These are phyloP conservation scores for Eutrema heterophyllum DNA, from an alignment of 345 rosid genomes.

Conservation along the genomic window DNA sequence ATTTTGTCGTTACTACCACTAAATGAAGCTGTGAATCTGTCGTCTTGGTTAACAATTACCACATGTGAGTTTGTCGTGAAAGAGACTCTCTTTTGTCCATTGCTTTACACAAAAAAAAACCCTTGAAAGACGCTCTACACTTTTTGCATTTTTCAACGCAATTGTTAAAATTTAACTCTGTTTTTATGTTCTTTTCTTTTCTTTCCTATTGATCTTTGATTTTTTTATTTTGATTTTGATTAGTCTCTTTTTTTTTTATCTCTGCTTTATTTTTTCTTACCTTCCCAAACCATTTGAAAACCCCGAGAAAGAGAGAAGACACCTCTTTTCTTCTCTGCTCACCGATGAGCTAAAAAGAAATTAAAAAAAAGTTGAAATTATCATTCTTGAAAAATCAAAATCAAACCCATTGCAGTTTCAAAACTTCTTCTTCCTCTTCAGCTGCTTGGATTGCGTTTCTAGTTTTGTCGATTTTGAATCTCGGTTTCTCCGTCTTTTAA, in stretches of 20 bases:
- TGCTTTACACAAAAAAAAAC: too few species aligned
- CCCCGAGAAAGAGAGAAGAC: conserved; percentile 72
- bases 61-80: too few species aligned
- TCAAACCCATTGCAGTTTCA: conserved; percentile 41
- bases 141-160: conserved; percentile 27
- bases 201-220: neutral
- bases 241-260: neutral
- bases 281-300: conserved; percentile 88
- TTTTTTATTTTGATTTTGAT: neutral
- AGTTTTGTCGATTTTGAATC: conserved; percentile 6
- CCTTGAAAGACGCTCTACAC: conserved; percentile 17
- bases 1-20: too few species aligned
- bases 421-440: conserved; percentile 5
- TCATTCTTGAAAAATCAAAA: conserved; percentile 45
- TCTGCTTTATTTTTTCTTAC: conserved; percentile 12
- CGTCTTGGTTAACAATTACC: too few species aligned
- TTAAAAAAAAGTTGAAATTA: conserved; percentile 12
- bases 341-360: conserved; percentile 55
- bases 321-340: conserved; percentile 34
- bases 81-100: too few species aligned
- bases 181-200: neutral
- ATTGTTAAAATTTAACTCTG: neutral
- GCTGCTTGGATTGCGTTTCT: conserved; percentile 12
- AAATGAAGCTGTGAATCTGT: too few species aligned
- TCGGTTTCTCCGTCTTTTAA: conserved; percentile 30